Evolutionary conservation across 1,139 yeast species (phyloP), one percentile per base, ranked within the genome.

Genomic region (Meyerozyma elateridarum): DNA sequence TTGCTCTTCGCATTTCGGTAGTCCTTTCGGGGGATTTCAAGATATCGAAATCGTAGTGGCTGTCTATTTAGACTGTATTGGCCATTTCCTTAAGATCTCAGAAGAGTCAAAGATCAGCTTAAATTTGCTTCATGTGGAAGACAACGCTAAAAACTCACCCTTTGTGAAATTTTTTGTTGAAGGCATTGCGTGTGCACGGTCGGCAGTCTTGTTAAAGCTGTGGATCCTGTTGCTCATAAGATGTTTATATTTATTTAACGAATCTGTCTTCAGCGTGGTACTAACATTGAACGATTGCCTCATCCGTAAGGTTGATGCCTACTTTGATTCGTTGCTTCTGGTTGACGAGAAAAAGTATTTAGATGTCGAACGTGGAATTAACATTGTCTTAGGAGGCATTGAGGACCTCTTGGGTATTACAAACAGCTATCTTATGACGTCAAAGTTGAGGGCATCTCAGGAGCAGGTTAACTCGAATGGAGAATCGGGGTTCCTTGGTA

Each of bases 401-500:
- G 88, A 83, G 43, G 79, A 76, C 36, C 51, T 84, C 15, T 51
- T 85, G 27, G 64, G 70, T 1, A 68, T 73, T 2, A 72, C 85
- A n/a, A 87, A 83, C 49, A 70, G 76, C 37, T 80, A 66, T 46
- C 54, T 73, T 35, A 46, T 55, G 40, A 60, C 66, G 2, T 57
- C 68, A 36, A 51, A 65, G 49, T 39, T 59, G 25, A 49, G 43
- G 20, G 33, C 39, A 6, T 33, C 36, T 25, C 42, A 40, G 21
- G 36, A 40, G 2, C 35, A 37, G 21, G 31, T 33, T 14, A 32
- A 22, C 9, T 34, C 39, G n/a, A 42, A 40, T 20, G 30, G 62
- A 9, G 72, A 70, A 15, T 49, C 70, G 5, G 81, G 84, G 0
- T 82, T 84, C 49, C 73, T 84, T 40, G 87, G 87, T 0, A 76